Evolutionary conservation across 176 grass and related monocot species (phyloP).

Genomic region (Oryza punctata): DNA sequence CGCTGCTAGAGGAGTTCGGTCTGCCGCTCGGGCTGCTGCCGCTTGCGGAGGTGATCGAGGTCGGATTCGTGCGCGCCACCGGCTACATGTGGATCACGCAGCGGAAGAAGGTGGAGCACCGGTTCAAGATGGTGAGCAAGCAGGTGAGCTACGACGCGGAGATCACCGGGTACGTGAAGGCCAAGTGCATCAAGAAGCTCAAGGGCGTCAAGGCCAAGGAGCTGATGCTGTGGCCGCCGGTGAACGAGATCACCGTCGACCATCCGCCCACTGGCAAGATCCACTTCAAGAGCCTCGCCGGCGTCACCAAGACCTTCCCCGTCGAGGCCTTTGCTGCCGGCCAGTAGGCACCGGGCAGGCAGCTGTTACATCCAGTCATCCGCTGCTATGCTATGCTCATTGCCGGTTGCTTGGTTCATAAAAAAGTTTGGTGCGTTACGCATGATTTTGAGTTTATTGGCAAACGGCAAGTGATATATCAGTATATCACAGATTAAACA

Average conservation of each 20-base stretch:
- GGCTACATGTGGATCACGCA: constrained; percentile 66
- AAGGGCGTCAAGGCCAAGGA: constrained; percentile 87
- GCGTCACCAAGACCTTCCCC: constrained; percentile 84
- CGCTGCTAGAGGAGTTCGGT: background rate
- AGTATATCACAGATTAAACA: background rate
- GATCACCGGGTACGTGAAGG: constrained; percentile 55
- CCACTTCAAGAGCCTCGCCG: constrained; percentile 82
- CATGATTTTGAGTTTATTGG: background rate
- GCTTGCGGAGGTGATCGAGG: background rate
- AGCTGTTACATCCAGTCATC: background rate
- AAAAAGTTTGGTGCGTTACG: background rate
- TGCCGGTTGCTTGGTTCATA: background rate
- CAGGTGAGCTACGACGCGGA: constrained; percentile 64
- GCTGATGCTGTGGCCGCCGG: constrained; percentile 75
- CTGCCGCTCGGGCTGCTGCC: background rate
- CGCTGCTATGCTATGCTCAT: background rate
- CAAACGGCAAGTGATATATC: background rate
- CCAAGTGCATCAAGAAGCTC: constrained; percentile 69
- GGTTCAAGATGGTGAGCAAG: constrained; percentile 69
- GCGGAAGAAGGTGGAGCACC: constrained; percentile 66
- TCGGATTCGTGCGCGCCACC: background rate
- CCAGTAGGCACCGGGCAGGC: constrained; percentile 38
- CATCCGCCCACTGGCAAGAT: constrained; percentile 68
- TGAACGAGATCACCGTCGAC: constrained; percentile 72
- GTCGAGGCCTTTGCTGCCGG: constrained; percentile 67